Evolutionary conservation across 2,329 filamentous ascomycete species (phyloP), one percentile per base, ranked within the genome.

Genomic region (Dactylellina parvicollis): DNA sequence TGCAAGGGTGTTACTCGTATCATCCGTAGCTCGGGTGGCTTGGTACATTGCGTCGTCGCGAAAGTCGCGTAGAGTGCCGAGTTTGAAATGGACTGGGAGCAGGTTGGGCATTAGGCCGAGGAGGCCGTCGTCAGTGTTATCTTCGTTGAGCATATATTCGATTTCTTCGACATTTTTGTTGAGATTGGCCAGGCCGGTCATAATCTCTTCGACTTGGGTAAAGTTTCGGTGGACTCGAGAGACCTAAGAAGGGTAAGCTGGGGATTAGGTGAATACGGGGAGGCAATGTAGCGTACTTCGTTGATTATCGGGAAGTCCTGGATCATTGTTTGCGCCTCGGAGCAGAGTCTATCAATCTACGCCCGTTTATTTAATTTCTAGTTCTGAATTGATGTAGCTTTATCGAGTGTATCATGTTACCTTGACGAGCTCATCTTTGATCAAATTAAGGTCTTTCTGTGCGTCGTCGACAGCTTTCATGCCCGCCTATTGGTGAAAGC

Each of bases 361-460:
- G 14, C 16, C 16, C 32, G 8, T 16, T n/a, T 75, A 22, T 44
- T 55, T 30, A 57, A 52, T 42, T 49, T 66, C 32, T 28, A 10
- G 3, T 34, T 22, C 14, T 16, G 32, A 36, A 50, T 9, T 16
- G 22, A 71, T 50, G 44, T 42, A 18, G n/a, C 8, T 0, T 4
- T 46, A n/a, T 16, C n/a, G 22, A 2, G 4, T 12, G 26, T 59
- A 24, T n/a, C 8, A 28, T 12, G 24, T 9, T 52, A 78, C 77
- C 82, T 94, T 96, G 85, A 96, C 92, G 88, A 99, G 95, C 83
- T 99, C 95, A 77, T 98, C 94, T 81, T 96, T 96, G 82, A 97
- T 97, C 78, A 90, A 87, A 79, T 92, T 90, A 34, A 99, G 91
- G 74, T 92, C 92, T 81, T 93, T 91, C 82, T 98, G 93, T 65